These are phyloP conservation scores for Sphaerosporella brunnea DNA, from an alignment of 495 filamentous ascomycete genomes.

Conservation along the genomic window DNA sequence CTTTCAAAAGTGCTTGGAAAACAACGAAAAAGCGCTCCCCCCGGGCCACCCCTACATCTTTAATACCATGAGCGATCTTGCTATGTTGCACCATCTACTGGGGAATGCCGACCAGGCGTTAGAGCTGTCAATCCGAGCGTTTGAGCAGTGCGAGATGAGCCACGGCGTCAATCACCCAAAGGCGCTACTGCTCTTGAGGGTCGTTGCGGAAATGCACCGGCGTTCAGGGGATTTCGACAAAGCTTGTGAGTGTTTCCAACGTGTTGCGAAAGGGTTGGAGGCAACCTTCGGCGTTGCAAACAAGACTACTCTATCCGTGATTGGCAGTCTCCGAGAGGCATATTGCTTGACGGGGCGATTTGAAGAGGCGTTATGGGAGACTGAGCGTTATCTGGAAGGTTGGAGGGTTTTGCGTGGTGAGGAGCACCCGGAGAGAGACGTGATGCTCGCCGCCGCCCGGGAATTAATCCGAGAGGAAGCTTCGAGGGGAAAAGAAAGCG, in stretches of 20 bases:
- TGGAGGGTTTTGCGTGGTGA: not conserved
- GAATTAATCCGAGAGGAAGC: too few species aligned
- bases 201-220: not conserved
- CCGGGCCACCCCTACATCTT: not conserved
- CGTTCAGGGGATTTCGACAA: not conserved
- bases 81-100: not conserved
- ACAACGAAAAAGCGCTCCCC: not conserved
- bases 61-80: not conserved
- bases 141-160: not conserved
- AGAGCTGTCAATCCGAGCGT: not conserved
- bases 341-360: not conserved
- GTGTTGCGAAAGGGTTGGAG: not conserved
- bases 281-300: not conserved
- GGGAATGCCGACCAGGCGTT: not conserved
- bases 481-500: too few species aligned
- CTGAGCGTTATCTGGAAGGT: not conserved
- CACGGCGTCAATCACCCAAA: not conserved
- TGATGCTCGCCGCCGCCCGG: too few species aligned
- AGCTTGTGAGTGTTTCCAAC: not conserved
- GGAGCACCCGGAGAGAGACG: not conserved
- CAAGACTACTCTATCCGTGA: not conserved
- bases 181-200: not conserved
- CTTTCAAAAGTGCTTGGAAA: not conserved
- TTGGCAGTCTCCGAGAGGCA: not conserved
- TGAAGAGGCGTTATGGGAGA: not conserved